Conservation (phyloP, 257 asterid genomes). For the Mentha longifolia region DNA sequence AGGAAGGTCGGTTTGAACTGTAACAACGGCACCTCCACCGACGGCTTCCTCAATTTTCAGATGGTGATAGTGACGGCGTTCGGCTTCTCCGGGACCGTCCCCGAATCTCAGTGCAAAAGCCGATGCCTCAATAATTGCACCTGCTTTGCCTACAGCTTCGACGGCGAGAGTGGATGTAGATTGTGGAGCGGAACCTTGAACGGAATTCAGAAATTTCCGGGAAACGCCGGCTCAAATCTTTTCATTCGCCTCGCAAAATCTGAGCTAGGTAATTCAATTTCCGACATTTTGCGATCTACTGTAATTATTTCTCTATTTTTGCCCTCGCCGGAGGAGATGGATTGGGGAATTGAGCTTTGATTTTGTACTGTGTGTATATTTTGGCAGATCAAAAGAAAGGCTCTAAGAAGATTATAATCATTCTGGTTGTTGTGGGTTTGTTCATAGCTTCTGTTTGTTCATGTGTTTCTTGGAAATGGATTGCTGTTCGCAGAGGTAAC, state of each 20-base stretch:
- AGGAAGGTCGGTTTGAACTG: slow-evolving; percentile 47
- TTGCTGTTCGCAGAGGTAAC: slow-evolving; percentile 2
- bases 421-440: slow-evolving; percentile 31
- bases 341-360: too few relatives aligned
- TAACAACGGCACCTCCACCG: slow-evolving; percentile 27
- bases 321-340: too few relatives aligned
- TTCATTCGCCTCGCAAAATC: slow-evolving; percentile 48
- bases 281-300: not conserved
- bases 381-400: slow-evolving; percentile 16
- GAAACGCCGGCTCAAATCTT: slow-evolving; percentile 35
- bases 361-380: not conserved
- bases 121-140: slow-evolving; percentile 48
- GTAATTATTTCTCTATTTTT: too few relatives aligned
- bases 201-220: slow-evolving; percentile 39
- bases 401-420: slow-evolving; percentile 31
- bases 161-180: slow-evolving; percentile 45
- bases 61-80: not conserved
- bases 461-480: slow-evolving; percentile 46
- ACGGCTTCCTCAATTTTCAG: slow-evolving; percentile 35
- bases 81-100: not conserved
- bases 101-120: slow-evolving; percentile 36
- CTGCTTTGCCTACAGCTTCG: slow-evolving; percentile 51
- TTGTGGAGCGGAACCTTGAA: slow-evolving; percentile 44
- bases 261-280: slow-evolving; percentile 44
- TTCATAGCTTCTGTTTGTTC: slow-evolving; percentile 21